Base-by-base conservation (phyloP, 1,139 yeast genomes). In the Yarrowia galli region DNA sequence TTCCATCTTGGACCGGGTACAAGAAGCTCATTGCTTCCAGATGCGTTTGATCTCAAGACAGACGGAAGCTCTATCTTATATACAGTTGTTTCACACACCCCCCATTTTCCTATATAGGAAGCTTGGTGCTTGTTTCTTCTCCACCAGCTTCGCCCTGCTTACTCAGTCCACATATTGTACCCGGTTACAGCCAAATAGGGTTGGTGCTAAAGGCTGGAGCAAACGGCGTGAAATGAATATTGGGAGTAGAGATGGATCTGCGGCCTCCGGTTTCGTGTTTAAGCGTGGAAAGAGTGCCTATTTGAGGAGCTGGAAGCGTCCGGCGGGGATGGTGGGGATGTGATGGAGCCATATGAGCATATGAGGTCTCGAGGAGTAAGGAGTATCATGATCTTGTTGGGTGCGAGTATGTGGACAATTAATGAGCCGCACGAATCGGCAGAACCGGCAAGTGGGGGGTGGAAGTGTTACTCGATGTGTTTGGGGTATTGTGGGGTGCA, bases 251-350 rank as follows among this genome's bases (percentile, higher is more conserved):
- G 18, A n/a, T 3, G 12, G 16, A 7, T 8, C 12, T 18, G 25
- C 38, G n/a, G 58, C 9, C 58, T 20, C 28, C 7, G 9, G 12
- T 16, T 53, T 36, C 35, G 45, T 38, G 60, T 36, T 36, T 53
- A 16, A 22, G 25, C 32, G 45, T 22, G 60, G 60, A 36, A 36
- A 16, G 45, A 53, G 28, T 53, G 32, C 60, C 45, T 36, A 22
- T 36, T 53, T 23, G 35, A 53, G 60, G 45, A 53, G 60, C 22
- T 53, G 45, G 60, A 53, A 36, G 60, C 60, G 60, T 53, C 45
- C 16, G 9, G 45, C 20, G 60, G 45, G 60, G 60, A 36, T 13
- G 9, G 60, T 1, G 60, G 45, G 42, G 58, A 35, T 7, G 1
- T 22, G 9, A 13, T 15, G 32, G n/a, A n/a, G n/a, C n/a, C n/a